These are phyloP conservation scores for Scheffersomyces illinoinensis DNA, from an alignment of 1,139 yeast genomes.

Conservation along the genomic window DNA sequence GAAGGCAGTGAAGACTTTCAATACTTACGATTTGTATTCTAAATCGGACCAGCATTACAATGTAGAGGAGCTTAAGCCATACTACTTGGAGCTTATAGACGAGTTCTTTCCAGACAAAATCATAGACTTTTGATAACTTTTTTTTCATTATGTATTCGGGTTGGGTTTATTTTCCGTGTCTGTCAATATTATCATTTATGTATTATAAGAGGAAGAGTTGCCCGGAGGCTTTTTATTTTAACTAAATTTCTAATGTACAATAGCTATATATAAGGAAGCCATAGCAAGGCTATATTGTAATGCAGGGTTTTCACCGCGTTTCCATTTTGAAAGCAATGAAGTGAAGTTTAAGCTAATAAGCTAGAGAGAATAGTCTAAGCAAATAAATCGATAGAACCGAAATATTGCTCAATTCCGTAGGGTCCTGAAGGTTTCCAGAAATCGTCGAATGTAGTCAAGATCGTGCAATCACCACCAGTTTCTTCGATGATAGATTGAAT, in stretches of 20 bases:
- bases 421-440: conserved; percentile 87
- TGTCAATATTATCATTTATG: background rate
- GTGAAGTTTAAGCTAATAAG: background rate
- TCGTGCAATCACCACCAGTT: conserved; percentile 61
- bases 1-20: conserved; percentile 64
- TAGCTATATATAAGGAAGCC: background rate
- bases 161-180: background rate
- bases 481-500: conserved; percentile 52
- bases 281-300: background rate
- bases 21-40: conserved; percentile 68
- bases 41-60: conserved; percentile 54
- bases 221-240: background rate
- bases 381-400: conserved; percentile 63
- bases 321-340: conserved; percentile 1
- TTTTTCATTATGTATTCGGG: background rate
- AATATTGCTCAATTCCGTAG: conserved; percentile 81
- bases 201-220: background rate
- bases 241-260: background rate
- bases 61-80: conserved; percentile 51
- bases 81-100: conserved; percentile 63
- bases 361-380: conserved; percentile 3
- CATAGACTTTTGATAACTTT: conserved; percentile 50
- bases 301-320: background rate
- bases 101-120: conserved; percentile 62
- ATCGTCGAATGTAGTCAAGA: conserved; percentile 77